These are phyloP conservation scores for Leccinum broughii DNA, from an alignment of 768 basidiomycete species.

Conservation along the genomic window DNA sequence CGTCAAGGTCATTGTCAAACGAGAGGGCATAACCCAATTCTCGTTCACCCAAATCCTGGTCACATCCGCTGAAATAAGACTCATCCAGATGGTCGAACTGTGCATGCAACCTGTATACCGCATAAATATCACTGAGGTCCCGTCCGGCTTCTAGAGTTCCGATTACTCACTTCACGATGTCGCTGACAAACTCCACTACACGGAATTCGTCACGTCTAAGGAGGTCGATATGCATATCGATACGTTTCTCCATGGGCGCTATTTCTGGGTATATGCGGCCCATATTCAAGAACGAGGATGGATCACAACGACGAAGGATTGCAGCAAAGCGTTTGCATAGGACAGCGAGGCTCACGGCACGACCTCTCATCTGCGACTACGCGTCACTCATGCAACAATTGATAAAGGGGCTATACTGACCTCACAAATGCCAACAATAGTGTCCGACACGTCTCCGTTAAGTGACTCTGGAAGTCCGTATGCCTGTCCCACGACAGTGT, in stretches of 20 bases:
- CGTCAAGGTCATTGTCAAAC: conserved; percentile 91
- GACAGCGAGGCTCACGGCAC: conserved; percentile 75
- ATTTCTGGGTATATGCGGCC: conserved; percentile 86
- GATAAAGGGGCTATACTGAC: conserved; percentile 39
- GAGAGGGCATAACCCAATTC: conserved; percentile 80
- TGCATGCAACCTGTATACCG: conserved; percentile 70
- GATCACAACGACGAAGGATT: conserved; percentile 76
- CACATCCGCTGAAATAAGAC: conserved; percentile 78
- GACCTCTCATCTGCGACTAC: conserved; percentile 69
- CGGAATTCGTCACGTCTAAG: conserved; percentile 87
- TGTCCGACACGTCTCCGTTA: conserved; percentile 78
- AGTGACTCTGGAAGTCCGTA: conserved; percentile 86
- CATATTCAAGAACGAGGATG: conserved; percentile 81
- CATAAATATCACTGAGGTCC: neutral
- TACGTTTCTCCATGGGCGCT: conserved; percentile 82
- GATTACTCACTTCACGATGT: conserved; percentile 74
- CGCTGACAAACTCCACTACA: conserved; percentile 90
- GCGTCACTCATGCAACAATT: neutral
- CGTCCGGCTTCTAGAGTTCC: neutral
- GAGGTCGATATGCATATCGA: conserved; percentile 89
- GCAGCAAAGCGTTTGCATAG: conserved; percentile 90
- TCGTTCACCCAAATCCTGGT: conserved; percentile 87
- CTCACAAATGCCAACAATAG: conserved; percentile 93
- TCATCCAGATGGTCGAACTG: conserved; percentile 93
- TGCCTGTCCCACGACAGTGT: conserved; percentile 74